Conservation (phyloP, 371 early-diverging fungal species). For the Mucor sp. region DNA sequence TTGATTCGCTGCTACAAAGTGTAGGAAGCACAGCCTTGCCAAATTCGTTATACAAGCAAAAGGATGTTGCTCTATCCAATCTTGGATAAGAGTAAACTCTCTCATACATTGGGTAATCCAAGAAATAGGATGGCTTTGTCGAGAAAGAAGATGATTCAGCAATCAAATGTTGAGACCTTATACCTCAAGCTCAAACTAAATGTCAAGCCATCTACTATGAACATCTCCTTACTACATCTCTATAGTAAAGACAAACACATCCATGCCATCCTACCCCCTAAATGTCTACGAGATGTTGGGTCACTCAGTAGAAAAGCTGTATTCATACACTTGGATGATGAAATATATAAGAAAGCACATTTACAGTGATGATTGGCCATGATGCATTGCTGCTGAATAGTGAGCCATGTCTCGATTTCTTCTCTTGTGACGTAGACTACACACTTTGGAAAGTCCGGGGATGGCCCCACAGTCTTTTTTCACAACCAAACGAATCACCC, state of each 20-base stretch:
- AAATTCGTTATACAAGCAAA: no score
- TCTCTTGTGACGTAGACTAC: constrained; percentile 10
- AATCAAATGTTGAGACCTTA: neutral
- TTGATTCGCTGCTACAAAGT: no score
- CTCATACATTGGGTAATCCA: no score
- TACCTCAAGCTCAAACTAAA: neutral
- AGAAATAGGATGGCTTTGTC: no score
- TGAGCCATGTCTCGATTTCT: neutral
- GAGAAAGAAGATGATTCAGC: no score
- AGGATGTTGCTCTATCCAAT: no score
- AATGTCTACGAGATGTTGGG: neutral
- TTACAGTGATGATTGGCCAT: constrained; percentile 1
- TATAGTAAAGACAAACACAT: neutral
- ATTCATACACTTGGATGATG: no score
- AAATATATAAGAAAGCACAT: neutral
- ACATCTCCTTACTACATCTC: neutral
- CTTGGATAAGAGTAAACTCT: no score
- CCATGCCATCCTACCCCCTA: neutral
- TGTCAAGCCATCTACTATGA: neutral
- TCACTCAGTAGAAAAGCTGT: neutral
- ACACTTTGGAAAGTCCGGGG: constrained; percentile 6
- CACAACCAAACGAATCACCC: neutral
- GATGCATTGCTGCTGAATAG: neutral
- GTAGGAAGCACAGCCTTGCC: no score
- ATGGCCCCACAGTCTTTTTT: constrained; percentile 5